Evolutionary conservation across 768 basidiomycete species (phyloP).

Genomic region (Lyophyllum atratum): DNA sequence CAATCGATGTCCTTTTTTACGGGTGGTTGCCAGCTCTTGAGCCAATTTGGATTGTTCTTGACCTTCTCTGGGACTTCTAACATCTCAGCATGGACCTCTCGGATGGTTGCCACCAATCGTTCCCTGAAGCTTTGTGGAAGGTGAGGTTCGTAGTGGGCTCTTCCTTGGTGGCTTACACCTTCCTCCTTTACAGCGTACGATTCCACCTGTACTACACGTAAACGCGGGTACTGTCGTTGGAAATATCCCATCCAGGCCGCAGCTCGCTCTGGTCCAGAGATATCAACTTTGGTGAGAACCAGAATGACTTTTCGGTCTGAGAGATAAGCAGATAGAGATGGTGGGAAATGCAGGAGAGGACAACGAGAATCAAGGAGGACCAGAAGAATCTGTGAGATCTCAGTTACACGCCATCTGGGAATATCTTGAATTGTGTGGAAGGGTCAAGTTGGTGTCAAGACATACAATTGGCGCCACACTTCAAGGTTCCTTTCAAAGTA

Average conservation of each 20-base stretch:
- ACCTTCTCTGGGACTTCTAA: conserved; percentile 67
- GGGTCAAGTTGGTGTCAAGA: conserved; percentile 14
- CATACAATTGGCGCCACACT: conserved; percentile 92
- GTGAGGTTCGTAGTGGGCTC: conserved; percentile 56
- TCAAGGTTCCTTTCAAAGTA: conserved; percentile 91
- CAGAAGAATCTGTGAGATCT: conserved; percentile 87
- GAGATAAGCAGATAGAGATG: conserved; percentile 73
- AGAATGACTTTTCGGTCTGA: conserved; percentile 58
- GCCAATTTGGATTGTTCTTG: conserved; percentile 43
- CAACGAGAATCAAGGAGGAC: conserved; percentile 89
- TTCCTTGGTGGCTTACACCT: conserved; percentile 45
- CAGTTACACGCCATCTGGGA: conserved; percentile 87
- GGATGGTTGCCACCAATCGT: conserved; percentile 65
- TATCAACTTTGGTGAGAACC: conserved; percentile 87
- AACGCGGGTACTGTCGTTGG: conserved; percentile 48
- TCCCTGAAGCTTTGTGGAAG: conserved; percentile 68
- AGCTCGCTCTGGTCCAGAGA: conserved; percentile 67
- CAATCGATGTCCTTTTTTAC: conserved; percentile 75
- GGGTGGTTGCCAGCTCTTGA: conserved; percentile 63
- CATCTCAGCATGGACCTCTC: conserved; percentile 65
- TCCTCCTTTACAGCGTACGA: conserved; percentile 61
- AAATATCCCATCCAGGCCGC: conserved; percentile 70
- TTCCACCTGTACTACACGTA: conserved; percentile 74
- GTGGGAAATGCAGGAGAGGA: conserved; percentile 83
- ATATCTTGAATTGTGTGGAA: conserved; percentile 9